phyloP scores from a whole-genome alignment of 2,329 filamentous ascomycete species.

The Pseudogymnoascus sp. region DNA sequence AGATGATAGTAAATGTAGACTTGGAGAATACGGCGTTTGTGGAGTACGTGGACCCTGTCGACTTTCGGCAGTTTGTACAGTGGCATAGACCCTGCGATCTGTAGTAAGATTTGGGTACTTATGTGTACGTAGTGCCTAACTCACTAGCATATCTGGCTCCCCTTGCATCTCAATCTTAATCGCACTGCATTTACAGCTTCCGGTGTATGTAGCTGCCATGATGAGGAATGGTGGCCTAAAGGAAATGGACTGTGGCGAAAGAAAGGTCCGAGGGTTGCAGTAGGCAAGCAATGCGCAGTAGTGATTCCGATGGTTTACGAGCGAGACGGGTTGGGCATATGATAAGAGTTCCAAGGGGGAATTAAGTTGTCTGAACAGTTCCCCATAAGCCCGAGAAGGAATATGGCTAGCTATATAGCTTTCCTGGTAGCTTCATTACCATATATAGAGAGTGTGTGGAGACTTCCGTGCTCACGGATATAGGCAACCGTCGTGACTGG shows the following conservation, averaged over 20 bases:
- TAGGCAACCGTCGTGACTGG: too few species aligned
- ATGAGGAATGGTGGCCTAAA: not conserved
- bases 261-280: not conserved
- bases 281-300: too few species aligned
- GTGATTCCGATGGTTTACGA: too few species aligned
- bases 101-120: not conserved
- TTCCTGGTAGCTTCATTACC: too few species aligned
- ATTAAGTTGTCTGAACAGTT: too few species aligned
- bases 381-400: too few species aligned
- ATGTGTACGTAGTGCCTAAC: not conserved
- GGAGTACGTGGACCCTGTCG: not conserved
- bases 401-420: too few species aligned
- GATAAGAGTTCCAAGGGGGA: not conserved
- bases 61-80: slow-evolving; percentile 1
- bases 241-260: not conserved
- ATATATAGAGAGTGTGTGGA: too few species aligned
- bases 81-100: not conserved
- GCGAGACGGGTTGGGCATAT: not conserved
- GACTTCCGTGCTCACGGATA: too few species aligned
- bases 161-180: not conserved
- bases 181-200: not conserved
- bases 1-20: not conserved
- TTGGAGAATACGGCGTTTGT: not conserved
- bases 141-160: not conserved
- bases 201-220: not conserved